These are phyloP conservation scores for Cinchona pubescens DNA, from an alignment of 257 asterid genomes.

Conservation along the genomic window DNA sequence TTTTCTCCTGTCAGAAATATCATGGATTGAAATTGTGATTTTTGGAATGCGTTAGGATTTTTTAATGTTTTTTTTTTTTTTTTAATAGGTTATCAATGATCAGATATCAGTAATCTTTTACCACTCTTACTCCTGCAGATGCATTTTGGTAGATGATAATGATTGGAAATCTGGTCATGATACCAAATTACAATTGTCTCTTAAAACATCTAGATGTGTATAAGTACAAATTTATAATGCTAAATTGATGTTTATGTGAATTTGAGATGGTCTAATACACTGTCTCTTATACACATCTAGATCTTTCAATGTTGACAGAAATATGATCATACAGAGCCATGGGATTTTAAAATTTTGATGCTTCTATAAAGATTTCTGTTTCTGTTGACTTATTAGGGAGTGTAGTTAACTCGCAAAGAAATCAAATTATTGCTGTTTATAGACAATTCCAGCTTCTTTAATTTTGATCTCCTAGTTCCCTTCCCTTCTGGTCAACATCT, in stretches of 20 bases:
- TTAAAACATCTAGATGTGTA: too few relatives aligned
- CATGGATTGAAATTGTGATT: too few relatives aligned
- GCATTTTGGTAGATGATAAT: slow-evolving; percentile 89
- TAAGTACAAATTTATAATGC: too few relatives aligned
- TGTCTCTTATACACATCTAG: not conserved
- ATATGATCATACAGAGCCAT: too few relatives aligned
- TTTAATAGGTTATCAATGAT: too few relatives aligned
- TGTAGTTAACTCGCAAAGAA: not conserved
- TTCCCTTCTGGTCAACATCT: not conserved
- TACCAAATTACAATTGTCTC: too few relatives aligned
- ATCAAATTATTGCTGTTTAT: not conserved
- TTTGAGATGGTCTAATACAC: not conserved
- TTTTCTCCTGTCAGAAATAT: too few relatives aligned
- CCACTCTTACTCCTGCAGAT: slow-evolving; percentile 46
- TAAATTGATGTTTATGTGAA: not conserved
- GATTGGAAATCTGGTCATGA: too few relatives aligned
- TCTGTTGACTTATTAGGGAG: not conserved
- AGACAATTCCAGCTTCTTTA: not conserved
- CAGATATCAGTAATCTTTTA: slow-evolving; percentile 6
- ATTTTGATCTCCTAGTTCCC: not conserved
- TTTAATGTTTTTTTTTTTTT: too few relatives aligned
- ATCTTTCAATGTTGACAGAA: too few relatives aligned
- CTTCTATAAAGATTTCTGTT: not conserved
- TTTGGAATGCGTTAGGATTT: too few relatives aligned
- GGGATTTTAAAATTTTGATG: not conserved